Percentiles rank a stretch among this genome's conserved stretches.
Conservation (phyloP, 208 protist genomes). For the Porcisia deanei region DNA sequence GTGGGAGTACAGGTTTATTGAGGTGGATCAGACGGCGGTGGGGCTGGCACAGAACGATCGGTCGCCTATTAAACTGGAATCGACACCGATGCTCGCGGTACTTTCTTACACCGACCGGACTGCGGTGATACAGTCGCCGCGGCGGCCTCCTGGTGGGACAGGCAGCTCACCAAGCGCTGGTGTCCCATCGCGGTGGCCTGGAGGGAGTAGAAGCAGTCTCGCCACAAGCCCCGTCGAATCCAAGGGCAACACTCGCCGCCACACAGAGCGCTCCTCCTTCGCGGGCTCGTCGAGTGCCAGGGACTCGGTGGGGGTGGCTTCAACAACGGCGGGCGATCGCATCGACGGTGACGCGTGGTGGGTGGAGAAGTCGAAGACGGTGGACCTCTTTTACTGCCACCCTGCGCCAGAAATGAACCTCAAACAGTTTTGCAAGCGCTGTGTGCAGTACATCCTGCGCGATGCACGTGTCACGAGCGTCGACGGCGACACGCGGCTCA, state of each 20-base stretch:
- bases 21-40: constrained; percentile 47
- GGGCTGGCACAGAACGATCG: constrained; percentile 20
- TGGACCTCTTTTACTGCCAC: constrained; percentile 78
- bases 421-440: constrained; percentile 58
- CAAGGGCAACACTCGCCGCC: background rate
- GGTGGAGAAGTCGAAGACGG: constrained; percentile 74
- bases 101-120: constrained; percentile 70
- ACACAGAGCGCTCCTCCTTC: background rate
- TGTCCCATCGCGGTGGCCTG: background rate
- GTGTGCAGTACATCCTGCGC: constrained; percentile 75
- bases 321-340: background rate
- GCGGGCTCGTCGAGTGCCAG: background rate
- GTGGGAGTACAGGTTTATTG: constrained; percentile 87
- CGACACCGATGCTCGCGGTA: constrained; percentile 35
- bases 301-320: background rate
- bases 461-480: constrained; percentile 72
- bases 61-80: background rate
- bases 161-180: background rate
- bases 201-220: background rate
- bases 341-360: constrained; percentile 42
- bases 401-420: constrained; percentile 66
- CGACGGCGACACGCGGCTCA: constrained; percentile 64
- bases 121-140: constrained; percentile 29
- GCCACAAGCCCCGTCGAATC: background rate
- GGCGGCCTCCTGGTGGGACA: background rate